Evolutionary conservation across 2,329 filamentous ascomycete species (phyloP), one percentile per base, ranked within the genome.

Genomic region (Claviceps sp.): DNA sequence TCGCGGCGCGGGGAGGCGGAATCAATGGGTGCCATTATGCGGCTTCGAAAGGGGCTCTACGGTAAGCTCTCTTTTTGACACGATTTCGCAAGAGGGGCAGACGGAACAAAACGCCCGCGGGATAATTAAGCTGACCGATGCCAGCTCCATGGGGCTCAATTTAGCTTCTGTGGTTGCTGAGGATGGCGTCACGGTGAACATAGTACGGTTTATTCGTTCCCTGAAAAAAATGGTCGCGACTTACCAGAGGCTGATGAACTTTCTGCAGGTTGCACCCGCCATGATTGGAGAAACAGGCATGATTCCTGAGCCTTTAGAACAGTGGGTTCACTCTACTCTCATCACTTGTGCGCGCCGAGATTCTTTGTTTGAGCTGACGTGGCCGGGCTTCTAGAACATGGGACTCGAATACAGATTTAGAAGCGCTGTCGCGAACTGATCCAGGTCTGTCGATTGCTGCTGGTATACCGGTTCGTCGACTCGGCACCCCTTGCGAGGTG

Each of bases 271-370:
- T 7, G 46, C 50, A 2, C 53, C 53, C 20, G 53, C 53, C 14
- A 54, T 54, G 53, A 52, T 54, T 29, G 50, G 53, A 11, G 51
- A 51, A 16, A 54, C 53, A n/a, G 53, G 53, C 47, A 54, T 54
- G 53, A 54, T 54, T 37, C 47, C 53, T 36, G 14, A 26, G n/a
- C 53, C 53, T 17, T 45, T 48, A 13, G 44, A 43, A 50, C 44
- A 45, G 53, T 54, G 17, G 20, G 52, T 38, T 37, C 2, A 3
- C 36, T 37, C 2, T 1, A 3, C 36, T 37, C 2, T 1, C 37
- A 8, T 14, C 14, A 14, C 23, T 39, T 11, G 3, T 20, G 17
- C 40, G 23, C 14, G 13, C 3, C 11, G 20, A 23, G 11, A 26
- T 9, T 13, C 8, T 16, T 7, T 2, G 20, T 26, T 3, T 2